Evolutionary conservation across 148 eudicot species (phyloP), one percentile per base, ranked within the genome.

Genomic region (Rhododendron molle): DNA sequence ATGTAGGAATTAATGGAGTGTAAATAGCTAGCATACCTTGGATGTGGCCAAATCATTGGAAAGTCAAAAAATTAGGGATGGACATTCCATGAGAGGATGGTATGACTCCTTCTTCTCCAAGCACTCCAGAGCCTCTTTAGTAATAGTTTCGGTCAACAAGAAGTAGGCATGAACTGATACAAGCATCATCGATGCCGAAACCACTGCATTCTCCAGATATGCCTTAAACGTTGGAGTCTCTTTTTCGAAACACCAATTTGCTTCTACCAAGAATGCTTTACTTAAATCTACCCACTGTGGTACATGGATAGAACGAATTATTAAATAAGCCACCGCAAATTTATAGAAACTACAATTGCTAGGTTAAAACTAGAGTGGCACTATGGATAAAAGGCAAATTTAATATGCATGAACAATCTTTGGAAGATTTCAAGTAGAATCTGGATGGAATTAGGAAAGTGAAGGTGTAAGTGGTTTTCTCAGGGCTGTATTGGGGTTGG

Each of bases 41-140:
- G 81, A 80, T 65, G 88, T 73, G 40, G 20, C 89, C 38, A 87
- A 69, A 71, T 85, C 87, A n/a, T 87, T 87, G 83, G 78, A 34
- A 50, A 84, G 74, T 3, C 88, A 81, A 80, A 87, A 87, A 43
- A 87, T 67, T 9, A 80, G 52, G 47, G 81, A 83, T 69, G 73
- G 12, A 69, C 5, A 69, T 69, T 28, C 34, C 15, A 69, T 28
- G 2, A 69, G 34, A 23, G 84, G 74, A 21, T 69, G 60, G 13
- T 54, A 76, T n/a, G n/a, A n/a, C 52, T 89, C 83, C 82, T 81
- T 15, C 10, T 79, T n/a, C n/a, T n/a, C 56, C 14, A 90, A 56
- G 73, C 71, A 32, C 1, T 85, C 76, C 1, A 85, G n/a, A 1
- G 78, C 86, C 38, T 88, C 82, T 2, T 80, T 50, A 5, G 81